Evolutionary conservation across 2,329 filamentous ascomycete genomes (phyloP), one percentile per base, ranked within the genome.

Genomic region (Madurella mycetomatis): DNA sequence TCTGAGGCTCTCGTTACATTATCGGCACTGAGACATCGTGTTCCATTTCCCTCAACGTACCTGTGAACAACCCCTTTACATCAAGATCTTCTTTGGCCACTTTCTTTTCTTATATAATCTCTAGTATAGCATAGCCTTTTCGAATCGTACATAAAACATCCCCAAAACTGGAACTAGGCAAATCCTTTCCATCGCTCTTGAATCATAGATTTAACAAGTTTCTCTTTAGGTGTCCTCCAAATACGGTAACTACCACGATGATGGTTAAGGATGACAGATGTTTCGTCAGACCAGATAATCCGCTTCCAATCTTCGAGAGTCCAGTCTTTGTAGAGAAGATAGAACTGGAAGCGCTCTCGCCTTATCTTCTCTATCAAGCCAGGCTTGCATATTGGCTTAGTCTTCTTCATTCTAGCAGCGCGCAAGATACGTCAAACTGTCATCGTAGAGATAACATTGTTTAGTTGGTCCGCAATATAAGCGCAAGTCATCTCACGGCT

Each of bases 241-340:
- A 46, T 18, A 0, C 19, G 19, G 17, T 51, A 51, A 12, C 49
- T 43, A 17, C 42, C 18, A 15, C 34, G 16, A n/a, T 18, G 15
- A 39, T 51, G 34, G 13, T 51, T 51, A 1, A 51, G 11, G 16
- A 51, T 15, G n/a, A 51, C 37, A 41, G 49, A 17, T 2, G 43
- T 51, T 25, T 51, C 43, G 25, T 51, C 19, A 16, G 19, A 51
- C 49, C 15, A 51, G 37, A 51, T 47, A 1, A 51, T n/a, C 32
- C 49, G 32, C 37, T 51, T 51, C 49, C 34, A 51, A 51, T 51
- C 49, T 34, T 51, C 42, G 11, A 51, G 37, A 19, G 48, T 50
- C 48, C 32, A 50, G 31, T 51, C 18, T n/a, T 47, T 5, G 19
- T 51, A n/a, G 16, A 30, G 43, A 12, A 51, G 43, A 46, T n/a